Base-by-base conservation (phyloP, 176 grass and related monocot species). In the Echinochloa phyllopogon region DNA sequence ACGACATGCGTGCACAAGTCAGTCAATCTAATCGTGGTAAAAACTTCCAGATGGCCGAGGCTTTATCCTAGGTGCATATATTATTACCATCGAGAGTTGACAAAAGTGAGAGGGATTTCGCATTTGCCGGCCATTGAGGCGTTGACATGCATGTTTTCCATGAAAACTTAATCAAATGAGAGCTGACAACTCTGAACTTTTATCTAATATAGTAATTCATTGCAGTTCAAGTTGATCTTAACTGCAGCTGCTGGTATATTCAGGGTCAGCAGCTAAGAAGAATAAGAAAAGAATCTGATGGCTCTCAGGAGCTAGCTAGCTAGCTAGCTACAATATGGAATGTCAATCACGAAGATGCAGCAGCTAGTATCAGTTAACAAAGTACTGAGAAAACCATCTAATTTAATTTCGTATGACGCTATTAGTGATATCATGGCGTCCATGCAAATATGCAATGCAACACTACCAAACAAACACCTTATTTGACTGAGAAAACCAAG, bases 401-500 rank as follows among this genome's bases (percentile, higher is more conserved):
- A 6, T 56, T 72, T 17, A n/a, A 27, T 20, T 58, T n/a, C 12
- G 6, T 23, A 8, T 5, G 43, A 75, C 44, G 21, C 13, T 6
- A 21, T 66, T 14, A 10, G 15, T 84, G 70, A 84, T 0, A 52
- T 65, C 81, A 73, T 2, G 18, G 21, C 41, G 21, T 12, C n/a
- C 41, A 7, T 74, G 69, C 25, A 24, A 52, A n/a, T n/a, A n/a
- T n/a, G n/a, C 29, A 33, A 33, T 33, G 69, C 27, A 24, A 52
- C 37, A 21, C 48, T 43, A 67, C 23, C n/a, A 39, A 55, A 75
- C 47, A 76, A 43, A 84, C 10, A 40, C 12, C 14, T 23, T 23
- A 59, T 72, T 62, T 13, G 3, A 36, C 61, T 58, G 83, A 85
- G 83, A 55, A 85, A 85, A 67, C 83, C 59, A 67, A 85, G 59